A percentile compares a stretch with the other conserved stretches of the same genome.
phyloP scores from a whole-genome alignment of 306 rosid genomes.

The Vachellia pachyceras region DNA sequence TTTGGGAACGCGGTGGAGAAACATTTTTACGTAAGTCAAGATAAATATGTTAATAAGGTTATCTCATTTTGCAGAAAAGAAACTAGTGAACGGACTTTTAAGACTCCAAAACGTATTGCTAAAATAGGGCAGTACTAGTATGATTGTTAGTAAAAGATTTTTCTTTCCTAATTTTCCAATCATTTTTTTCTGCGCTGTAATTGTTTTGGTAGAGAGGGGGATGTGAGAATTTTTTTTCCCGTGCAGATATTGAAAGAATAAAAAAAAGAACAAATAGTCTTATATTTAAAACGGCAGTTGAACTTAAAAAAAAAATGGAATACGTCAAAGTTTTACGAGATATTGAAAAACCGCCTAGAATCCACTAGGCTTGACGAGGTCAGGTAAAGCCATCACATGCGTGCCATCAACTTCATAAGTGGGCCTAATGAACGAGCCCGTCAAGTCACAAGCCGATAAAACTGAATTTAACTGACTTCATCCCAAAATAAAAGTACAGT shows the following conservation, averaged over 20 bases:
- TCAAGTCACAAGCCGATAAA: not conserved
- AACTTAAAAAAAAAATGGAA: not conserved
- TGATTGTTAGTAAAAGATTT: no score
- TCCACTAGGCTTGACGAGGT: not conserved
- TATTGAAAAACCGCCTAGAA: not conserved
- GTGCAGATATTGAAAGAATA: not conserved
- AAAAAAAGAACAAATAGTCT: not conserved
- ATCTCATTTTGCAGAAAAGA: no score
- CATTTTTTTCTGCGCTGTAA: not conserved
- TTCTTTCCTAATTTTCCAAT: not conserved
- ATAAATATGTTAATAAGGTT: no score
- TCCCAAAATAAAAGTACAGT: not conserved
- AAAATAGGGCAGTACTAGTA: no score
- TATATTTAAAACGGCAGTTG: not conserved
- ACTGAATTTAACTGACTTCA: not conserved
- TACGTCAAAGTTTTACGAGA: not conserved
- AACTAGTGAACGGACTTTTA: no score
- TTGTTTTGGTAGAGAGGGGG: not conserved
- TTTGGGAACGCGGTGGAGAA: no score
- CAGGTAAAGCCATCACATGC: not conserved
- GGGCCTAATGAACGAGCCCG: not conserved
- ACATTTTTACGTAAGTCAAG: no score
- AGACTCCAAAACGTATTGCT: no score
- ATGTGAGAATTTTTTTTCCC: no score
- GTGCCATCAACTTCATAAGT: no score